Base-by-base conservation (phyloP, 2,329 filamentous ascomycete species). In the Ophiostoma montium region DNA sequence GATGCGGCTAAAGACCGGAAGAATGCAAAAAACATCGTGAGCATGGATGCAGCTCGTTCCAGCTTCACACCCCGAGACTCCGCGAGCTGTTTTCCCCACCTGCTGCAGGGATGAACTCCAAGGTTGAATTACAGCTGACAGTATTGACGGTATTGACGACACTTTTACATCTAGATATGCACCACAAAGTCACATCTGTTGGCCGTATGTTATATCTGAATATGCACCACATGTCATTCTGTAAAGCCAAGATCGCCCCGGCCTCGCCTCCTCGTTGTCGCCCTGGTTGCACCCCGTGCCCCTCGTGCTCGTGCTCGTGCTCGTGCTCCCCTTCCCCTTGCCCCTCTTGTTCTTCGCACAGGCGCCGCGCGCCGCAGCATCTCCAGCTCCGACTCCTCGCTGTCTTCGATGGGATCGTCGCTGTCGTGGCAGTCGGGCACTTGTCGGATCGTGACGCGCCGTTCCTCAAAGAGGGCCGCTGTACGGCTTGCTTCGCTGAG, bases 341-440 rank as follows among this genome's bases (percentile, higher is more conserved):
- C 12, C 6, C 35, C n/a, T 18, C n/a, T 36, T 6, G 35, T n/a
- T n/a, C n/a, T 41, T 21, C 11, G 38, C 39, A 21, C 21, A 7
- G 41, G n/a, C 9, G 10, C 31, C 18, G 30, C 42, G 16, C 42
- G 42, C 27, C 27, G 42, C 42, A 32, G 5, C 18, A 44, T 44
- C 12, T 33, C 42, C 30, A 15, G n/a, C 27, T 44, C 42, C 6
- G 27, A 31, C 42, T 47, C 46, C 42, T 47, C 46, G 35, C 46
- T 47, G 46, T 38, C 46, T 21, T 47, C 46, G 13, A 47, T 47
- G 10, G 46, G 46, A n/a, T 47, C 46, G 6, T 47, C 46, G 27
- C 35, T 32, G 23, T n/a, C 23, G 23, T 39, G 31, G 35, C 23
- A 47, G 27, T 47, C 16, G 23, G 46, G 46, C 18, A 47, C 38